Percentiles rank a stretch among this genome's conserved stretches.
Evolutionary conservation across 345 rosid species (phyloP).

Genomic region (Acer campestre): DNA sequence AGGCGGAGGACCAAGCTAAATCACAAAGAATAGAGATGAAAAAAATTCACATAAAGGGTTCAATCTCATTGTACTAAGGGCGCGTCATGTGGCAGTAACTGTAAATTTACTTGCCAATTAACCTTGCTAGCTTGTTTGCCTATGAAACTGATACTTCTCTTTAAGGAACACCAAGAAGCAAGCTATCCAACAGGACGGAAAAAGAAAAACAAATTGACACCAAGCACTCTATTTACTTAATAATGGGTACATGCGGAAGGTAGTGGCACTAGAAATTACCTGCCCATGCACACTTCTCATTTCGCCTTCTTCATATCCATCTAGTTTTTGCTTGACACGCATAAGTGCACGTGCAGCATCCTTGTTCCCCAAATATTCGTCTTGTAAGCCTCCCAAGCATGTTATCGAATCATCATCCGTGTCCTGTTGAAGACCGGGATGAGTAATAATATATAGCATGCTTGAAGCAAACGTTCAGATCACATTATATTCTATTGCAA

Average conservation of each 20-base stretch:
- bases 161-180: neutral
- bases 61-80: no score
- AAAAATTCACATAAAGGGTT: no score
- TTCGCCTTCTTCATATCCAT: constrained; percentile 98
- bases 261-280: constrained; percentile 43
- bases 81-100: neutral
- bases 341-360: constrained; percentile 92
- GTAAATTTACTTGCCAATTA: neutral
- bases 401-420: constrained; percentile 63
- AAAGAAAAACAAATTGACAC: neutral
- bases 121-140: neutral
- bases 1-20: no score
- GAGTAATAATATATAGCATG: neutral
- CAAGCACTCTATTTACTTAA: neutral
- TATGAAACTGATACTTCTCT: neutral
- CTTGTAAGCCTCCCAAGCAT: constrained; percentile 67
- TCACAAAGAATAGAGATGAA: no score
- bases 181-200: neutral
- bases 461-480: neutral
- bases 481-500: neutral
- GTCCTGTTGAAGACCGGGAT: constrained; percentile 49
- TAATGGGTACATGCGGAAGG: neutral
- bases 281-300: constrained; percentile 91
- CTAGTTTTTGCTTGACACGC: constrained; percentile 94
- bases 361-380: constrained; percentile 84